Percentiles rank a stretch among this genome's conserved stretches.
phyloP scores from a whole-genome alignment of 2,329 filamentous ascomycete species.

The Fusarium mexicanum region DNA sequence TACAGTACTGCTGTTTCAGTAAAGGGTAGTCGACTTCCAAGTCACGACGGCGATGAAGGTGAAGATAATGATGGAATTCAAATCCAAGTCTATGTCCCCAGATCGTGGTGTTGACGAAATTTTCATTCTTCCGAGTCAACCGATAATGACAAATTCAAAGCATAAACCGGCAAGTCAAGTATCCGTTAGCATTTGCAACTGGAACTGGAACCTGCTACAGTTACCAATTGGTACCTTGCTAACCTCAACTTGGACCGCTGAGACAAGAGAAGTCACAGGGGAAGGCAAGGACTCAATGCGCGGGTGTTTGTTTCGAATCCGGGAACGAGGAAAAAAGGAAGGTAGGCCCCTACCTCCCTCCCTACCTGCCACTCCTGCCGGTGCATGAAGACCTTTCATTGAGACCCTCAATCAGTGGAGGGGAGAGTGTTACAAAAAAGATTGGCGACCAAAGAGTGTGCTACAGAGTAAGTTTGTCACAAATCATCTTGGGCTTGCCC shows the following conservation, averaged over 20 bases:
- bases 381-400: not conserved
- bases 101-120: conserved; percentile 1
- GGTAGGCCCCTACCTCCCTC: not conserved
- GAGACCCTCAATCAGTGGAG: not conserved
- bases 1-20: not conserved
- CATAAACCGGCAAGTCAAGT: conserved; percentile 18
- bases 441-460: not conserved
- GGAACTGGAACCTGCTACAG: conserved; percentile 6
- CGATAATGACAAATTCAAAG: conserved; percentile 4
- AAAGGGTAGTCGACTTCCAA: not conserved
- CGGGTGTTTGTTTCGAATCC: conserved; percentile 31
- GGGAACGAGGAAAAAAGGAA: conserved; percentile 18
- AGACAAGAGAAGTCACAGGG: conserved; percentile 32
- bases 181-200: conserved; percentile 17
- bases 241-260: conserved; percentile 20
- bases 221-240: conserved; percentile 7
- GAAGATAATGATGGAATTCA: conserved; percentile 1
- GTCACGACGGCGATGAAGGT: not conserved
- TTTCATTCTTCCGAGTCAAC: not conserved
- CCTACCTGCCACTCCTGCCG: not conserved
- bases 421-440: not conserved
- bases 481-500: not conserved
- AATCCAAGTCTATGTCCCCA: not conserved
- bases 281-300: conserved; percentile 22
- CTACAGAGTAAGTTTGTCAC: not conserved